These are phyloP conservation scores for Pichia sp. DNA, from an alignment of 1,139 yeast species.

Conservation along the genomic window DNA sequence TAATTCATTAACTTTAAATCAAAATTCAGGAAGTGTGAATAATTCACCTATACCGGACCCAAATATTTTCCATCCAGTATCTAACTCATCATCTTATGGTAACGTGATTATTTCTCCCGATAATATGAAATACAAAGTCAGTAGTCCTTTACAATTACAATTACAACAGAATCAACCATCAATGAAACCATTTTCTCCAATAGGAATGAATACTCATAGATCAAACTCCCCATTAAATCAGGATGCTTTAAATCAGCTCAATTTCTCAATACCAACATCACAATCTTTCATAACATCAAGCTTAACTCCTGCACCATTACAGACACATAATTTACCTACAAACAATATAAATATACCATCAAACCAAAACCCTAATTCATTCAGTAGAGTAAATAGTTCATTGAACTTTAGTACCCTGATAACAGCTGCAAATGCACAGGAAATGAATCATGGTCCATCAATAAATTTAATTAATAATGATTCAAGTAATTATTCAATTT, in stretches of 20 bases:
- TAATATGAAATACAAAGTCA: background rate
- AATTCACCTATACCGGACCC: constrained; percentile 6
- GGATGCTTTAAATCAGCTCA: background rate
- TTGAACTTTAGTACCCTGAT: constrained; percentile 10
- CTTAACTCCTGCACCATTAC: background rate
- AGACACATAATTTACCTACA: background rate
- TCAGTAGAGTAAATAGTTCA: background rate
- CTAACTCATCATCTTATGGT: background rate
- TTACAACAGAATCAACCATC: background rate
- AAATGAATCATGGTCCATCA: background rate
- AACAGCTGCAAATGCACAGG: constrained; percentile 12
- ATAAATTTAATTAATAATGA: constrained; percentile 1
- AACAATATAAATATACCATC: background rate
- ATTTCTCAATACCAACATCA: background rate
- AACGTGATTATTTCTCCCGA: background rate
- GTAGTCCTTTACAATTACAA: background rate
- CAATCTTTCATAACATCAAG: background rate
- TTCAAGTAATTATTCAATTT: background rate
- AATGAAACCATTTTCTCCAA: background rate
- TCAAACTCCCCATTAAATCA: constrained; percentile 1
- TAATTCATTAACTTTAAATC: background rate
- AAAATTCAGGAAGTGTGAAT: background rate
- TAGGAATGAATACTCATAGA: constrained; percentile 1
- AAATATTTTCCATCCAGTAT: constrained; percentile 2
- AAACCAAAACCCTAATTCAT: background rate